phyloP scores from a whole-genome alignment of 257 asterid genomes.

The Voacanga thouarsii region DNA sequence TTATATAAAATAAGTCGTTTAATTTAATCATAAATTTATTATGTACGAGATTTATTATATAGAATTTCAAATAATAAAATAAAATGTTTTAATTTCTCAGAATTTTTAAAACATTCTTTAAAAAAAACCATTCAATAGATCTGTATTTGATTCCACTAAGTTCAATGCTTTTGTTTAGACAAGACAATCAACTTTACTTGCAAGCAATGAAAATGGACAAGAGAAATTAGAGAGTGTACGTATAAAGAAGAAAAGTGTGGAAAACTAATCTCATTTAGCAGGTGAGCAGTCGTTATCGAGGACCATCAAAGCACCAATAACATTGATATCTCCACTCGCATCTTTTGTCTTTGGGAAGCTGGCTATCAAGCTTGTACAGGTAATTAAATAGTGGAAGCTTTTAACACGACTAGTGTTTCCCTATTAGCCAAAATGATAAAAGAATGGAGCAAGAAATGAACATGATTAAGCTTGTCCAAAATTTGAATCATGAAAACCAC shows the following conservation, averaged over 20 bases:
- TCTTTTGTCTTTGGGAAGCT: neutral
- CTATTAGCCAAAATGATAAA: neutral
- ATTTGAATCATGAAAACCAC: neutral
- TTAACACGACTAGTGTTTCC: neutral
- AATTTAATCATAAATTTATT: too few relatives aligned
- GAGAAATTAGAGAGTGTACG: neutral
- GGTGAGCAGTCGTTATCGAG: neutral
- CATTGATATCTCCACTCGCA: neutral
- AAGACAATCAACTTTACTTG: neutral
- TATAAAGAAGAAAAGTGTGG: neutral
- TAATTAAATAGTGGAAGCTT: too few relatives aligned
- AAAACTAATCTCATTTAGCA: neutral
- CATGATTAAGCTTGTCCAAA: neutral
- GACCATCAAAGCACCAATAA: neutral
- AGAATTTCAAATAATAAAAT: too few relatives aligned
- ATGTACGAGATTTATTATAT: too few relatives aligned
- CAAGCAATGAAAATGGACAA: too few relatives aligned
- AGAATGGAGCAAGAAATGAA: neutral
- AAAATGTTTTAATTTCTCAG: too few relatives aligned
- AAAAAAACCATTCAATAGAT: too few relatives aligned
- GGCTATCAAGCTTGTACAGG: too few relatives aligned
- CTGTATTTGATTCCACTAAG: neutral
- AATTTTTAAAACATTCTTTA: neutral
- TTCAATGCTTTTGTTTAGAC: neutral
- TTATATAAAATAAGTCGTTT: too few relatives aligned